These are phyloP conservation scores for Fragilariopsis cylindrus DNA, from an alignment of 108 stramenopile genomes.

Conservation along the genomic window DNA sequence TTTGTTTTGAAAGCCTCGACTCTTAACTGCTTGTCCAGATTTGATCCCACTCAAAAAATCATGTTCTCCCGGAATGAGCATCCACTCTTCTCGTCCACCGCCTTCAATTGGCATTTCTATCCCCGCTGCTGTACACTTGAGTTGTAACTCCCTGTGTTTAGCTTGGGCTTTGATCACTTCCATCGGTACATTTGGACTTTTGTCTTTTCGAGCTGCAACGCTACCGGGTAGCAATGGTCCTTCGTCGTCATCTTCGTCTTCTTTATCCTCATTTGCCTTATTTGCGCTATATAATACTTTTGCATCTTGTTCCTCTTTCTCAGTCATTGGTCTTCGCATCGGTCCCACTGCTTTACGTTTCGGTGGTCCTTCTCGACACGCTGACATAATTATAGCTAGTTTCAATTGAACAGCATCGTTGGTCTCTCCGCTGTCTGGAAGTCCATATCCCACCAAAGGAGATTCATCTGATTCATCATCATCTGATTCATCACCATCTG, in stretches of 20 bases:
- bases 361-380: slow-evolving; percentile 43
- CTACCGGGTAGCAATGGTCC: slow-evolving; percentile 61
- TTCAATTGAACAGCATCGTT: slow-evolving; percentile 30
- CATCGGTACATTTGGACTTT: slow-evolving; percentile 22
- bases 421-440: slow-evolving; percentile 50
- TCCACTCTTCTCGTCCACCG: slow-evolving; percentile 84
- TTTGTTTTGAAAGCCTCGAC: slow-evolving; percentile 60
- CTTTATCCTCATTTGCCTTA: slow-evolving; percentile 5
- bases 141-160: slow-evolving; percentile 34
- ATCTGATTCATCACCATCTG: slow-evolving; percentile 18
- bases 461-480: slow-evolving; percentile 8
- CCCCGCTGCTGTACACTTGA: slow-evolving; percentile 31
- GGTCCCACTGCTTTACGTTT: slow-evolving; percentile 33
- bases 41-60: slow-evolving; percentile 78
- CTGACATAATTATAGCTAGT: slow-evolving; percentile 32
- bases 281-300: background rate
- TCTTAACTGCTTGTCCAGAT: slow-evolving; percentile 46
- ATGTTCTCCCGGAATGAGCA: slow-evolving; percentile 83
- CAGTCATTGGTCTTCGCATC: slow-evolving; percentile 26
- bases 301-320: background rate
- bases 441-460: slow-evolving; percentile 59
- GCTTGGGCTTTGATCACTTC: slow-evolving; percentile 38
- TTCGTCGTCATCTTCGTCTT: slow-evolving; percentile 64
- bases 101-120: slow-evolving; percentile 9
- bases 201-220: slow-evolving; percentile 29